These are phyloP conservation scores for Mariannaea elegans DNA, from an alignment of 2,329 filamentous ascomycete genomes.

Conservation along the genomic window DNA sequence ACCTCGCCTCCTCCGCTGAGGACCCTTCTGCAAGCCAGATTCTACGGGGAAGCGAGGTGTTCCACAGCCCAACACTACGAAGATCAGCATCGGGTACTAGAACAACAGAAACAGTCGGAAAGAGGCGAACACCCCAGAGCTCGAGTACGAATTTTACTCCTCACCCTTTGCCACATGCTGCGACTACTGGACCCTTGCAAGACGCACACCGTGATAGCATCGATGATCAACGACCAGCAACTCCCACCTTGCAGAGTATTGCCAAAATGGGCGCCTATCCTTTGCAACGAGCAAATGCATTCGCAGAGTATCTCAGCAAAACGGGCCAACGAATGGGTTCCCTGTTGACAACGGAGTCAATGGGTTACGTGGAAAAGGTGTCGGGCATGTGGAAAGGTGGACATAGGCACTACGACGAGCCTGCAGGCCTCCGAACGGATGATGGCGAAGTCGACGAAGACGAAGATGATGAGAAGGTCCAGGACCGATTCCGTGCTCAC, in stretches of 20 bases:
- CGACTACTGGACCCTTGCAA: constrained; percentile 50
- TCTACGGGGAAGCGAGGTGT: constrained; percentile 85
- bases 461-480: constrained; percentile 70
- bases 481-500: constrained; percentile 86
- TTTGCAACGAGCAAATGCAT: constrained; percentile 81
- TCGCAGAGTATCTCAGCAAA: constrained; percentile 84
- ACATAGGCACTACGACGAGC: constrained; percentile 84
- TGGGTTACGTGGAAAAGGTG: constrained; percentile 96
- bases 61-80: constrained; percentile 78
- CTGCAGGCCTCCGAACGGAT: constrained; percentile 59
- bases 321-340: constrained; percentile 84
- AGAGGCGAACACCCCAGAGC: constrained; percentile 25
- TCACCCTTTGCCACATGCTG: constrained; percentile 42
- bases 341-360: constrained; percentile 86
- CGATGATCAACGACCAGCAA: constrained; percentile 37
- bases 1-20: constrained; percentile 73
- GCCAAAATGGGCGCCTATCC: constrained; percentile 76
- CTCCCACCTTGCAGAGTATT: constrained; percentile 61
- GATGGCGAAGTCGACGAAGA: constrained; percentile 65
- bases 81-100: constrained; percentile 55
- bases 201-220: constrained; percentile 20
- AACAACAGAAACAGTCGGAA: constrained; percentile 24
- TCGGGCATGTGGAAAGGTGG: constrained; percentile 97
- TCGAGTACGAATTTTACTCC: constrained; percentile 21
- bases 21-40: constrained; percentile 93